A percentile compares a stretch with the other conserved stretches of the same genome.
These are phyloP conservation scores for Cryphonectria nitschkei DNA, from an alignment of 2,329 filamentous ascomycete genomes.

Conservation along the genomic window DNA sequence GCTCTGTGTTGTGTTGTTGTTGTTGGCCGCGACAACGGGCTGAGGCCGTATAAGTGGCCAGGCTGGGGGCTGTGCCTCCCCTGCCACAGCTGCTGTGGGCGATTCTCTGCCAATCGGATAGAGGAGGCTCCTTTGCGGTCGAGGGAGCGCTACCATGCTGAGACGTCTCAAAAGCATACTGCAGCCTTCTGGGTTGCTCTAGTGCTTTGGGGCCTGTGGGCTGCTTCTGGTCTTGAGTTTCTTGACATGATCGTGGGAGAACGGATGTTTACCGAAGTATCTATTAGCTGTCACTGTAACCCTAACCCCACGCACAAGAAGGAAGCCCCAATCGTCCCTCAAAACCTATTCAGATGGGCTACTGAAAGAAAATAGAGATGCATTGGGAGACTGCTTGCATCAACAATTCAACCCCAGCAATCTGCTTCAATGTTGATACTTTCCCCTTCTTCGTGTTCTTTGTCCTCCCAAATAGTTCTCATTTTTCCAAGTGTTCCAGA, in stretches of 20 bases:
- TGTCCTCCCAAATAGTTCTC: background rate
- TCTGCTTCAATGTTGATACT: background rate
- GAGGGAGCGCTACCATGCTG: conserved; percentile 8
- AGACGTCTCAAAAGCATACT: conserved; percentile 19
- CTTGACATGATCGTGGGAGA: background rate
- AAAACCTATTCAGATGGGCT: background rate
- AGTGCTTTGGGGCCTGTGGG: background rate
- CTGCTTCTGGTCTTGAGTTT: background rate
- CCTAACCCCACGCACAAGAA: background rate
- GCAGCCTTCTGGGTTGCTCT: conserved; percentile 7
- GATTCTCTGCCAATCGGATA: conserved; percentile 12
- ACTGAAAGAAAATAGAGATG: background rate
- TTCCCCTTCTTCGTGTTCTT: background rate
- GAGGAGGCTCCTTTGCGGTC: background rate
- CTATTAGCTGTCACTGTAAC: background rate
- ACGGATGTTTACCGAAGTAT: background rate
- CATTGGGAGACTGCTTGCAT: background rate
- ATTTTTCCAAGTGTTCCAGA: background rate
- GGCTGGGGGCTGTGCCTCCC: conserved; percentile 10
- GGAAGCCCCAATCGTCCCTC: background rate
- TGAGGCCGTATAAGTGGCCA: conserved; percentile 16
- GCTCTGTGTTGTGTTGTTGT: background rate
- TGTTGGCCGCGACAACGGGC: conserved; percentile 17
- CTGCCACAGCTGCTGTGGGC: background rate
- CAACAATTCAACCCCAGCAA: background rate